A percentile compares a stretch with the other conserved stretches of the same genome.
These are phyloP conservation scores for Pyrenopolyporus hunteri DNA, from an alignment of 495 filamentous ascomycete genomes.

Conservation along the genomic window DNA sequence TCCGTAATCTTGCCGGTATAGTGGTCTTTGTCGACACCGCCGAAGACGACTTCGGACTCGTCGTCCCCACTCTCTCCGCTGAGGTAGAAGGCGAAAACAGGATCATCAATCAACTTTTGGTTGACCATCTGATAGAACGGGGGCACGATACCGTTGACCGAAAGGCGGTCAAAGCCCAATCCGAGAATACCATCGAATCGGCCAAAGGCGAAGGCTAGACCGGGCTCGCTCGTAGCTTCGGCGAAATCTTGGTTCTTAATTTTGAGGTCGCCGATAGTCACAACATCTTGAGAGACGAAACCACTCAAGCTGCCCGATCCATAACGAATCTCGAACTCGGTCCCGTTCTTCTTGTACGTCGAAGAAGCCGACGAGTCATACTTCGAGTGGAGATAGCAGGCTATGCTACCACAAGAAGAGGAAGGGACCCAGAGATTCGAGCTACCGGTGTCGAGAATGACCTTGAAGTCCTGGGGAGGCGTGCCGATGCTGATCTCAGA, in stretches of 20 bases:
- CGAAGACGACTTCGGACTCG: slow-evolving; percentile 87
- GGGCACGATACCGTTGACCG: slow-evolving; percentile 91
- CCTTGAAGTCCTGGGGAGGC: slow-evolving; percentile 95
- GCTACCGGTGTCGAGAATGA: slow-evolving; percentile 97
- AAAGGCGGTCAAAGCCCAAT: slow-evolving; percentile 92
- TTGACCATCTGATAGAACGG: slow-evolving; percentile 96
- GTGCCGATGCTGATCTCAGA: slow-evolving; percentile 93
- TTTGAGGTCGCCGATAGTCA: slow-evolving; percentile 87
- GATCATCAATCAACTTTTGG: slow-evolving; percentile 86
- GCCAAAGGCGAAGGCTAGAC: slow-evolving; percentile 97
- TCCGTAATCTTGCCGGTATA: slow-evolving; percentile 90
- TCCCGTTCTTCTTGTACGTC: slow-evolving; percentile 93
- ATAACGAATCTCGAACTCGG: slow-evolving; percentile 91
- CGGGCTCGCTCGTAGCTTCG: slow-evolving; percentile 92
- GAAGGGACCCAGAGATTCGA: slow-evolving; percentile 99
- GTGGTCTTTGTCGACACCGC: slow-evolving; percentile 84
- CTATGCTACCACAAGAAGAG: slow-evolving; percentile 87
- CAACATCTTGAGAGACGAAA: slow-evolving; percentile 84
- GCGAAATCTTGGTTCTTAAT: slow-evolving; percentile 91
- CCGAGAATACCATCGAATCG: slow-evolving; percentile 98
- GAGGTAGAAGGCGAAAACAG: slow-evolving; percentile 97
- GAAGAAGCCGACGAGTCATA: slow-evolving; percentile 91
- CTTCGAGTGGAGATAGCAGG: slow-evolving; percentile 96
- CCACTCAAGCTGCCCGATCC: slow-evolving; percentile 95
- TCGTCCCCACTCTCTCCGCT: slow-evolving; percentile 71